A percentile compares a stretch with the other conserved stretches of the same genome.
Evolutionary conservation across 345 rosid genomes (phyloP).

Genomic region (Psidium friedrichsthalianum): DNA sequence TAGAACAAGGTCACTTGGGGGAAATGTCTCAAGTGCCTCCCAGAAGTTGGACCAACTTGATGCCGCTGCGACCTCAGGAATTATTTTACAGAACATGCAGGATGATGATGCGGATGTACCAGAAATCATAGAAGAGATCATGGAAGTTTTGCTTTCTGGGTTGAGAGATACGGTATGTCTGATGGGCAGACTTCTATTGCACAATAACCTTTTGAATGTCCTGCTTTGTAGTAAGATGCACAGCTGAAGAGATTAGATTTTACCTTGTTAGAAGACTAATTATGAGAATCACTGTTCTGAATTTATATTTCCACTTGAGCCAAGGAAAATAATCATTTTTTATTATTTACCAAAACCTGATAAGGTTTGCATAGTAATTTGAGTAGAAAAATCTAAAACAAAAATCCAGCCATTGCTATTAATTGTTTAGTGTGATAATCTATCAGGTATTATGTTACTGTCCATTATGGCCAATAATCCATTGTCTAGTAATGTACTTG

Average conservation of each 20-base stretch:
- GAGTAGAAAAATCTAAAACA: neutral
- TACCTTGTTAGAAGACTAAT: neutral
- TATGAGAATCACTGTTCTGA: neutral
- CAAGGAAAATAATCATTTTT: neutral
- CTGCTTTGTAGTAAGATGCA: neutral
- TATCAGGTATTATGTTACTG: neutral
- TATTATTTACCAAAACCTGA: neutral
- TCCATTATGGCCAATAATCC: neutral
- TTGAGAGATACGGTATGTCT: slow-evolving; percentile 79
- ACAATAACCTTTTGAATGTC: neutral
- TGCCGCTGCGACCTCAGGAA: slow-evolving; percentile 18
- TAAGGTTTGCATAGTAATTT: neutral
- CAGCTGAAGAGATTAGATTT: neutral
- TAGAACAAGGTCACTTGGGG: slow-evolving; percentile 52
- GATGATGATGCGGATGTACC: slow-evolving; percentile 88
- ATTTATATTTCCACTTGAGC: neutral
- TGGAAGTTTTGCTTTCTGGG: slow-evolving; percentile 82
- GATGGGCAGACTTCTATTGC: neutral
- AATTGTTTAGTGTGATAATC: neutral
- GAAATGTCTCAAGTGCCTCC: slow-evolving; percentile 37
- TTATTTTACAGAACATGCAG: slow-evolving; percentile 19
- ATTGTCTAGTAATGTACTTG: neutral
- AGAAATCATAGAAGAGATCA: slow-evolving; percentile 75
- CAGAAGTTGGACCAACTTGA: slow-evolving; percentile 24
- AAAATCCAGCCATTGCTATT: neutral